Evolutionary conservation across 2,329 filamentous ascomycete species (phyloP), one percentile per base, ranked within the genome.

Genomic region (Sporothrix sp.): DNA sequence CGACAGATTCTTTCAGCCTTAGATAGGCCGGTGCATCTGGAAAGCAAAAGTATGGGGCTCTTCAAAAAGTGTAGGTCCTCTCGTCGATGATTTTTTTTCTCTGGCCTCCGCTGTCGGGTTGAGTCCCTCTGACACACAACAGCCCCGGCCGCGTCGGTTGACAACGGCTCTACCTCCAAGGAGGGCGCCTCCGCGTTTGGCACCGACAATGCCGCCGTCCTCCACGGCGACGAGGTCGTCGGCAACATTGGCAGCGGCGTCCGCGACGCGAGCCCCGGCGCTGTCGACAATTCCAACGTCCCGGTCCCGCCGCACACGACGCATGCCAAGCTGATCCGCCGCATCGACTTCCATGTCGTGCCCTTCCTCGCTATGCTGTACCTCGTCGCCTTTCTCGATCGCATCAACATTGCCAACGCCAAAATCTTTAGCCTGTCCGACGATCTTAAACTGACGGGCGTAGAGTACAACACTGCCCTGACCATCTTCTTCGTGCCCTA

Each of bases 401-500:
- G 85, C 43, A 84, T 89, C 62, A 91, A 90, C 62, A 87, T 91
- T 59, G 82, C 81, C 64, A 90, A 90, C 66, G 86, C 85, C 25
- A 78, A 75, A 38, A 73, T 85, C 40, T 87, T 87, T 55, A 75
- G 36, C 30, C 70, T 91, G 13, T 70, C 71, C 23, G 60, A 72
- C 10, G 85, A 90, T 56, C 71, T 91, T 5, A 54, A 70, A 3
- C 74, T 90, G 25, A 64, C 73, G 21, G 70, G 70, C 38, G 67
- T 68, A 5, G 69, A 85, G 60, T 90, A 85, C 67, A 90, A 88
- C 65, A 60, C 58, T 3, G 55, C 82, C 1, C 71, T 90, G 54
- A 84, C 83, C 51, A 87, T 90, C 60, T 90, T 91, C 70, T 91
- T 90, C 66, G 76, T 90, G 1, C 85, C 86, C 1, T 91, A 90